phyloP scores from a whole-genome alignment of 2,329 filamentous ascomycete species.

The Aschersonia sp. region DNA sequence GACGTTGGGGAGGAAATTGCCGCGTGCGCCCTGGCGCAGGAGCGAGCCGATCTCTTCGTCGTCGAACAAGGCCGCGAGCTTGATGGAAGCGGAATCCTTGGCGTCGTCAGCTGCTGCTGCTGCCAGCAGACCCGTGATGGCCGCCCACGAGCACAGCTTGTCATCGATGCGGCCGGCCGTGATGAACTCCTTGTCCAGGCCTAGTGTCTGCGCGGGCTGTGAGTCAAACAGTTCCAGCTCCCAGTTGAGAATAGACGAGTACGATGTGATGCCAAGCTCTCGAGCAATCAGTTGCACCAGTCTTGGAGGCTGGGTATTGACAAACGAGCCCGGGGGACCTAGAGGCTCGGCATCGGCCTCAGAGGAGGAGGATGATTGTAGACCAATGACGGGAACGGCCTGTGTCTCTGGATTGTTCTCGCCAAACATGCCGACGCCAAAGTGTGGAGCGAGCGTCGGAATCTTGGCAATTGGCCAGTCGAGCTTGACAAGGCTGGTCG shows the following conservation, averaged over 20 bases:
- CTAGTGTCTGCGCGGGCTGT: conserved; percentile 71
- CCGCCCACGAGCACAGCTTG: conserved; percentile 91
- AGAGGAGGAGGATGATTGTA: conserved; percentile 60
- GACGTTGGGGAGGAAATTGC: conserved; percentile 73
- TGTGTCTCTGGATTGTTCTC: conserved; percentile 75
- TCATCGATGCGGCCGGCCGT: conserved; percentile 93
- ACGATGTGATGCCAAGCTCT: conserved; percentile 58
- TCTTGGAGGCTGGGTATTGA: conserved; percentile 68
- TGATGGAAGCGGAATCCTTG: conserved; percentile 54
- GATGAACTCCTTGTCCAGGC: conserved; percentile 84
- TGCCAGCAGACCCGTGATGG: conserved; percentile 68
- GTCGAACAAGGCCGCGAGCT: conserved; percentile 88
- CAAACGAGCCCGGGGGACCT: conserved; percentile 58
- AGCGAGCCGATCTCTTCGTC: conserved; percentile 92
- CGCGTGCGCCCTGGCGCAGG: conserved; percentile 75
- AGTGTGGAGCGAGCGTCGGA: conserved; percentile 85
- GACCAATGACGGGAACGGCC: conserved; percentile 83
- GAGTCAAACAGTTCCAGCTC: conserved; percentile 90
- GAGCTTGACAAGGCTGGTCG: conserved; percentile 71
- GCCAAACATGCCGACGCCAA: conserved; percentile 60
- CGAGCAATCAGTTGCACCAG: conserved; percentile 72
- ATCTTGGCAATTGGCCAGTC: conserved; percentile 90
- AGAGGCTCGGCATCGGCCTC: conserved; percentile 25
- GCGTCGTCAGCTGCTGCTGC: conserved; percentile 27
- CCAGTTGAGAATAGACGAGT: conserved; percentile 78